Base-by-base conservation (phyloP, 192 early-diverging fungal species). In the Coemansia sp. region DNA sequence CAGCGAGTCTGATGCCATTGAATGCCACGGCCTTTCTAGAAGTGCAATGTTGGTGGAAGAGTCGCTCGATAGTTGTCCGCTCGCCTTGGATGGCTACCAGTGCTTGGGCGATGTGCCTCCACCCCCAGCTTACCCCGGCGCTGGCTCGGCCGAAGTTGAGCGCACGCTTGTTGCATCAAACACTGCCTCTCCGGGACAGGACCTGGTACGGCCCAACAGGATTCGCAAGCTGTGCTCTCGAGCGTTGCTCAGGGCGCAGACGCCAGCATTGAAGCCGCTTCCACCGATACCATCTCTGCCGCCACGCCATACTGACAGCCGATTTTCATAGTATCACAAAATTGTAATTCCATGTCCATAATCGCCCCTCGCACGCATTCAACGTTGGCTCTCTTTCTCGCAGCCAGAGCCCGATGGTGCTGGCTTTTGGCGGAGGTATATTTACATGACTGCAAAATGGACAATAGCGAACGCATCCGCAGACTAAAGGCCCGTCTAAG, bases 71-170 rank as follows among this genome's bases (percentile, higher is more conserved):
- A 53, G 37, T n/a, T 67, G 70, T 17, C 70, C 70, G n/a, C 61
- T 67, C 18, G 70, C 60, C 9, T 21, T 62, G 29, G 63, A 67
- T 26, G 70, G 70, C 11, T 73, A 67, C 56, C 38, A 46, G 18
- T 53, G 60, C 12, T 26, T 60, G n/a, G 70, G 62, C 40, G 38
- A 62, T 41, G 59, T 55, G 19, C 53, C 56, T 8, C 67, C 67
- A 26, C 70, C 70, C 34, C 70, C 70, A n/a, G 62, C 60, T 21
- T 73, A 73, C 21, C 70, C 70, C 18, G 70, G 70, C 4, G 64
- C 70, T 21, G 24, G 18, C 14, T n/a, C 46, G 7, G 3, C 33
- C 36, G n/a, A 27, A 2, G 58, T 73, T 4, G 70, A 73, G 60
- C 70, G 70, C 40, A 73, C 70, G 4, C 40, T 73, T 14, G 60